Percentiles rank a stretch among this genome's conserved stretches.
phyloP scores from a whole-genome alignment of 2,329 filamentous ascomycete species.

The Cryphonectria japonica region DNA sequence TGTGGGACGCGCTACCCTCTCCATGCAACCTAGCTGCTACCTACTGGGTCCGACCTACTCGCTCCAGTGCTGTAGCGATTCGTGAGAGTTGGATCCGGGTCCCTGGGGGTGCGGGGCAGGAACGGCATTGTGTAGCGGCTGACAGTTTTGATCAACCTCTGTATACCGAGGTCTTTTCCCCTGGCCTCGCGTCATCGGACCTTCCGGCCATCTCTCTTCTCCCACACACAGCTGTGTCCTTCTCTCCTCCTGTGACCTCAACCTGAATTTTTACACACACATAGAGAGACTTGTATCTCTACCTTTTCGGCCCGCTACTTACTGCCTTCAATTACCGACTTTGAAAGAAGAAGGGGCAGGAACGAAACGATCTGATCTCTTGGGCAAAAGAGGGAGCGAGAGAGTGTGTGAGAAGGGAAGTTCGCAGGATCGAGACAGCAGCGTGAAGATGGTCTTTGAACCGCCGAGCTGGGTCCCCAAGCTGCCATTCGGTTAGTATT shows the following conservation, averaged over 20 bases:
- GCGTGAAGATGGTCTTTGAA: constrained; percentile 56
- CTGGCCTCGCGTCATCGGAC: background rate
- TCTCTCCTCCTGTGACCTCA: background rate
- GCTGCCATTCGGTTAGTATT: constrained; percentile 56
- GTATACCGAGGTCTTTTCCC: background rate
- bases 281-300: background rate
- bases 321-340: background rate
- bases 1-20: background rate
- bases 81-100: background rate
- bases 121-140: background rate
- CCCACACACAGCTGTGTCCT: background rate
- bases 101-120: constrained; percentile 4
- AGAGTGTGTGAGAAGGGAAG: no score
- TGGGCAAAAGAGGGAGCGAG: background rate
- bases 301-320: background rate
- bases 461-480: constrained; percentile 65
- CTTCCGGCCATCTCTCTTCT: background rate
- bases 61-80: background rate
- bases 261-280: background rate
- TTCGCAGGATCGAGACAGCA: background rate
- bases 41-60: background rate
- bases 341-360: background rate
- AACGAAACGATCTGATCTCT: background rate
- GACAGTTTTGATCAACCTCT: background rate
- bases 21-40: background rate